phyloP scores from a whole-genome alignment of 768 basidiomycete species.

The Podaxis mareebaensis region DNA sequence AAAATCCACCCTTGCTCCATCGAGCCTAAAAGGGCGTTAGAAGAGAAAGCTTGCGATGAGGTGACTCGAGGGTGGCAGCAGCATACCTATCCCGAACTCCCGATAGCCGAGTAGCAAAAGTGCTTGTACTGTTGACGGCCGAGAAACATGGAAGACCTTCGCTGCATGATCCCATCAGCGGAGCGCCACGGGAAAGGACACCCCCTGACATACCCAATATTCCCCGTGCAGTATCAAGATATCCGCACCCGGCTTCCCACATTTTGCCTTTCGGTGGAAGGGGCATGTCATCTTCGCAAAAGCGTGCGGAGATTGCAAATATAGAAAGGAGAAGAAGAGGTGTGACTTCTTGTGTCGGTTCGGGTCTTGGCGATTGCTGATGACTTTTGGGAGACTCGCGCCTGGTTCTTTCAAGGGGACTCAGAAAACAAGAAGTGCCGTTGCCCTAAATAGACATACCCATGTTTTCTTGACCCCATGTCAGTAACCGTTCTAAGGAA shows the following conservation, averaged over 20 bases:
- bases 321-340: conserved; percentile 76
- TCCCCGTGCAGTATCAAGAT: conserved; percentile 59
- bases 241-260: conserved; percentile 71
- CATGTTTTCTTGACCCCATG: not conserved
- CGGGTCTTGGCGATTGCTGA: conserved; percentile 42
- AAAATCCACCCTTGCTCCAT: conserved; percentile 90
- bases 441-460: not conserved
- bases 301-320: conserved; percentile 80
- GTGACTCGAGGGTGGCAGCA: not conserved
- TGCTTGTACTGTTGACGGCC: conserved; percentile 79
- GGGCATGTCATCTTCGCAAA: conserved; percentile 51
- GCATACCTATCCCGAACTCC: conserved; percentile 75
- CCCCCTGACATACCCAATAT: conserved; percentile 52
- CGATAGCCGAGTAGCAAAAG: conserved; percentile 78
- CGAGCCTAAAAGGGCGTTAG: conserved; percentile 36
- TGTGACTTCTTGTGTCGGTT: conserved; percentile 63
- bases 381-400: conserved; percentile 27
- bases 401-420: not conserved
- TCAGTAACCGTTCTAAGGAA: not conserved
- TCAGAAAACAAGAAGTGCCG: not conserved
- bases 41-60: conserved; percentile 2
- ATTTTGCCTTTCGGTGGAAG: conserved; percentile 51
- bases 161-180: conserved; percentile 17
- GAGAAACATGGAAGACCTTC: conserved; percentile 63
- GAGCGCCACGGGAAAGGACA: not conserved